Evolutionary conservation across 352 stramenopile species (phyloP).

Genomic region (Globisporangium middletonii): DNA sequence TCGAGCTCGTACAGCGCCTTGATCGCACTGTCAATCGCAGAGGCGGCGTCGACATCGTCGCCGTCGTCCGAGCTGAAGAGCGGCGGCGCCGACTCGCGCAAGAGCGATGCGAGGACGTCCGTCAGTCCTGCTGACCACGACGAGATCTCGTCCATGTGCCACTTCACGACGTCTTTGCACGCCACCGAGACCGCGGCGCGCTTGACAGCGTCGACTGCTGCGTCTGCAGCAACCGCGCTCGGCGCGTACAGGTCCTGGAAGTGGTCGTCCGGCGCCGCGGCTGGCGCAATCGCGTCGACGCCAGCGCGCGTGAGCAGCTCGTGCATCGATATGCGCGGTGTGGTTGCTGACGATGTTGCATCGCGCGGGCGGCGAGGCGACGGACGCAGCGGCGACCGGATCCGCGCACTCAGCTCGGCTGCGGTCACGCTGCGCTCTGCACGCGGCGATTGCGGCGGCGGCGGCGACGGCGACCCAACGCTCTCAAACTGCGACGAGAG

Average conservation of each 20-base stretch:
- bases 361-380: conserved; percentile 6
- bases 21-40: conserved; percentile 31
- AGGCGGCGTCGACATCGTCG: conserved; percentile 22
- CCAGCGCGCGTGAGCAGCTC: conserved; percentile 27
- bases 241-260: conserved; percentile 7
- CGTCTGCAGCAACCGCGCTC: conserved; percentile 1
- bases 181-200: conserved; percentile 29
- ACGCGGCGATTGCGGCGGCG: neutral
- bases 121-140: conserved; percentile 36
- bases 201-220: conserved; percentile 22
- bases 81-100: conserved; percentile 32
- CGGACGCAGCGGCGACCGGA: conserved; percentile 11
- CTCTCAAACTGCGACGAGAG: conserved; percentile 68
- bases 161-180: conserved; percentile 38
- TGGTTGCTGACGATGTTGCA: neutral
- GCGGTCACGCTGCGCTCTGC: conserved; percentile 6
- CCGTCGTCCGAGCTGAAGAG: conserved; percentile 35
- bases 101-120: conserved; percentile 43
- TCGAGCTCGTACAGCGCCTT: conserved; percentile 41
- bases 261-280: conserved; percentile 1
- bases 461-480: conserved; percentile 26
- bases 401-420: conserved; percentile 10
- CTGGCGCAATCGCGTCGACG: conserved; percentile 14
- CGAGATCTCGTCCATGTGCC: conserved; percentile 36
- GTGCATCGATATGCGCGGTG: conserved; percentile 31